Conservation (phyloP, 2,329 filamentous ascomycete genomes). For the Xylaria hypoxylon region DNA sequence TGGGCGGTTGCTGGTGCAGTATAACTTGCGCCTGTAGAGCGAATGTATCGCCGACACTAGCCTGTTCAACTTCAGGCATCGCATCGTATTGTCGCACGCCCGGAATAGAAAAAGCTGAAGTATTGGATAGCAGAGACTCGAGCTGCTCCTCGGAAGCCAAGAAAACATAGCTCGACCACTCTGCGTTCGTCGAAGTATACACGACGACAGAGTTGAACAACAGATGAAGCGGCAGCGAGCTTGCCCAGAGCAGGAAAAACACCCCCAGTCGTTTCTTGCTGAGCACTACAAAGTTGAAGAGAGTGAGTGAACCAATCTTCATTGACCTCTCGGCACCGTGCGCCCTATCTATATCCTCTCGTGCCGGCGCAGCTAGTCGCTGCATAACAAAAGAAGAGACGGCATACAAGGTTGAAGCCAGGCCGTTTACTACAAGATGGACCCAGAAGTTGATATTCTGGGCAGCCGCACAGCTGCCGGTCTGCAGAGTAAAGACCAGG, state of each 20-base stretch:
- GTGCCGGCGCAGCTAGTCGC: constrained; percentile 7
- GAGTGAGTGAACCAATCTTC: constrained; percentile 11
- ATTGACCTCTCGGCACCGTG: not conserved
- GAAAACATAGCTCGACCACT: constrained; percentile 12
- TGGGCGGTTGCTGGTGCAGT: constrained; percentile 8
- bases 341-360: constrained; percentile 15
- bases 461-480: constrained; percentile 3
- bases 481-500: constrained; percentile 11
- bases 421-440: constrained; percentile 8
- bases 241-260: constrained; percentile 7
- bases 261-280: constrained; percentile 9
- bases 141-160: constrained; percentile 3
- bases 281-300: constrained; percentile 10
- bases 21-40: not conserved
- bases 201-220: constrained; percentile 17
- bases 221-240: constrained; percentile 12
- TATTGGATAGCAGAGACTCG: constrained; percentile 8
- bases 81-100: constrained; percentile 3
- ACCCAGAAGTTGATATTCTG: constrained; percentile 18
- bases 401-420: constrained; percentile 6
- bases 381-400: constrained; percentile 17
- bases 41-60: not conserved
- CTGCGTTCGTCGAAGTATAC: constrained; percentile 17
- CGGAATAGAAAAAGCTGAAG: not conserved
- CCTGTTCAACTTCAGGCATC: not conserved